Percentiles rank a stretch among this genome's conserved stretches.
Conservation (phyloP, 345 rosid species). For the Orychophragmus violaceus region DNA sequence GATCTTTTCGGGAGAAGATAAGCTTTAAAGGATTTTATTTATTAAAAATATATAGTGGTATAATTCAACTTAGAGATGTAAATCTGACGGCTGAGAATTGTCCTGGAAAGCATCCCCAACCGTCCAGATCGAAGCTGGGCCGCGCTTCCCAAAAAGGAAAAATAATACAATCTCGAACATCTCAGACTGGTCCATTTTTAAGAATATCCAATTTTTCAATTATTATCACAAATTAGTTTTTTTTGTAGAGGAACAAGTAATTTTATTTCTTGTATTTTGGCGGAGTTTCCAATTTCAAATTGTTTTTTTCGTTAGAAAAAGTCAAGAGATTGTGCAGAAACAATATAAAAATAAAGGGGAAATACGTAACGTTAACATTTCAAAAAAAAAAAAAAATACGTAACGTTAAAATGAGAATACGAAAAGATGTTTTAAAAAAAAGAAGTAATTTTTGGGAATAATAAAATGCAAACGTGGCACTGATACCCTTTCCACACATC, state of each 20-base stretch:
- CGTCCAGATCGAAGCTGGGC: conserved; percentile 27
- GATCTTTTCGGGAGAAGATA: conserved; percentile 25
- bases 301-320: neutral
- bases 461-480: conserved; percentile 30
- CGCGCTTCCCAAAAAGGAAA: conserved; percentile 16
- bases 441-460: neutral
- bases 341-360: neutral
- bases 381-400: neutral
- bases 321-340: neutral
- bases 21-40: neutral
- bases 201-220: neutral
- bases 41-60: neutral
- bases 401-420: neutral
- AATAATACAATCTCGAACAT: conserved; percentile 17
- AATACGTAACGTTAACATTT: neutral
- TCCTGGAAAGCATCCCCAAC: conserved; percentile 22
- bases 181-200: neutral
- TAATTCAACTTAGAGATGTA: neutral
- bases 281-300: neutral
- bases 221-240: neutral
- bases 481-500: conserved; percentile 17
- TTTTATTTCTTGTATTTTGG: neutral
- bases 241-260: neutral
- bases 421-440: neutral
- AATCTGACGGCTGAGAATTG: conserved; percentile 31